Evolutionary conservation across 768 basidiomycete species (phyloP).

Genomic region (Pisolithus marmoratus): DNA sequence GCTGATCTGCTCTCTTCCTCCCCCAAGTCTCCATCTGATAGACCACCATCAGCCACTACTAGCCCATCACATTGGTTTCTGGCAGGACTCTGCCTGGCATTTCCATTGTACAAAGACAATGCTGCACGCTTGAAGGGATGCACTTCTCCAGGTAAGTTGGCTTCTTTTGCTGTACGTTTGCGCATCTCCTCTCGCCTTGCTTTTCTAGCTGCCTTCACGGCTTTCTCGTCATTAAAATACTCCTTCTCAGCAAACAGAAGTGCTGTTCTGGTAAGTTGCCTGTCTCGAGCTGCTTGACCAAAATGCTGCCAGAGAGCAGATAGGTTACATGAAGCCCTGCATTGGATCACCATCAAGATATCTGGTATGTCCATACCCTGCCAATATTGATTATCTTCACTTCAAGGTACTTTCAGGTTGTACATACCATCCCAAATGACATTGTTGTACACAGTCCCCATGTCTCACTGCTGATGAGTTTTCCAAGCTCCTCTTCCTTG

Average conservation of each 20-base stretch:
- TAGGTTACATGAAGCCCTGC: constrained; percentile 17
- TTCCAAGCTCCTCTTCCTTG: constrained; percentile 14
- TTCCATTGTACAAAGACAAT: too few relatives aligned
- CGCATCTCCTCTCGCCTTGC: too few relatives aligned
- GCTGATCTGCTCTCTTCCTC: too few relatives aligned
- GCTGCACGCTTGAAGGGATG: too few relatives aligned
- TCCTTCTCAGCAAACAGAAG: constrained; percentile 26
- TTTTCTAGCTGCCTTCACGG: neutral
- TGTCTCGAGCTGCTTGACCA: constrained; percentile 22
- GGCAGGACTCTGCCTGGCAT: too few relatives aligned
- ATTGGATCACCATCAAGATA: constrained; percentile 34
- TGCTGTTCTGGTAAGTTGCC: constrained; percentile 10
- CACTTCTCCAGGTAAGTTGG: neutral
- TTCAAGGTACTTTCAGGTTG: too few relatives aligned
- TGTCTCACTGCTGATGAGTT: constrained; percentile 9
- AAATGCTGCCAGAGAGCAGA: constrained; percentile 30
- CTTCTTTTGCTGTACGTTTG: too few relatives aligned
- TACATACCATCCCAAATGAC: constrained; percentile 33
- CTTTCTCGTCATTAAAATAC: constrained; percentile 17
- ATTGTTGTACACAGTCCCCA: constrained; percentile 27
- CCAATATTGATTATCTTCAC: too few relatives aligned
- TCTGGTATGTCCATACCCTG: too few relatives aligned
- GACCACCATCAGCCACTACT: too few relatives aligned
- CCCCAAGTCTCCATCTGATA: too few relatives aligned
- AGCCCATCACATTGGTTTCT: too few relatives aligned